A percentile compares a stretch with the other conserved stretches of the same genome.
These are phyloP conservation scores for Skeletonema menzelii DNA, from an alignment of 108 stramenopile species.

Conservation along the genomic window DNA sequence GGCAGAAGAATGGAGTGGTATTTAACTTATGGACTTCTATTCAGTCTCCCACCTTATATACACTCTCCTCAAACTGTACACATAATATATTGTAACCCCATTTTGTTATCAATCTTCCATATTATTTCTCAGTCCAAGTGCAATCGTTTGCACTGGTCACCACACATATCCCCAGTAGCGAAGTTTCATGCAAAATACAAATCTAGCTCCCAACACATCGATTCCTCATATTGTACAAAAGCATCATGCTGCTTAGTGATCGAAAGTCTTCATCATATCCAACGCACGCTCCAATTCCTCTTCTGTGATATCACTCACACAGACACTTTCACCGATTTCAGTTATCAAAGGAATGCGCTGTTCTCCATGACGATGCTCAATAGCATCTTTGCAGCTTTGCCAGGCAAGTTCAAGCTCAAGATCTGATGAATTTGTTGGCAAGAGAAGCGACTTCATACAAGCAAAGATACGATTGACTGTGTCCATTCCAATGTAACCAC, in stretches of 20 bases:
- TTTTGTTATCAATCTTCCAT: neutral
- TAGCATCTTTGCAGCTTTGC: conserved; percentile 92
- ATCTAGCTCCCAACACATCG: neutral
- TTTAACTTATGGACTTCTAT: neutral
- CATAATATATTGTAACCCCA: neutral
- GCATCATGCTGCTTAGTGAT: conserved; percentile 12
- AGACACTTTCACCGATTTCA: conserved; percentile 89
- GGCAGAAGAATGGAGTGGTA: conserved; percentile 12
- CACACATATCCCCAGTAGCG: neutral
- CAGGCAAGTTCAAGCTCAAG: conserved; percentile 76
- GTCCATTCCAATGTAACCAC: conserved; percentile 85
- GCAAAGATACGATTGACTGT: conserved; percentile 81
- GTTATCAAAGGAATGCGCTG: conserved; percentile 92
- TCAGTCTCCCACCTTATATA: neutral
- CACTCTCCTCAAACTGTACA: neutral
- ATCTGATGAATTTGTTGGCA: conserved; percentile 82
- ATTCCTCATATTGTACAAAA: neutral
- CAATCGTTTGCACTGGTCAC: neutral
- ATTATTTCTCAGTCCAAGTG: neutral
- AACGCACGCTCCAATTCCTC: conserved; percentile 88
- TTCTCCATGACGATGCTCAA: conserved; percentile 94
- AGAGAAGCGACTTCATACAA: conserved; percentile 78
- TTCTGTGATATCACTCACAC: conserved; percentile 89
- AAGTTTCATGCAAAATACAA: neutral
- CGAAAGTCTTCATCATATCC: conserved; percentile 64